phyloP scores from a whole-genome alignment of 129 eudicot species.

The Ambrosia trifida region DNA sequence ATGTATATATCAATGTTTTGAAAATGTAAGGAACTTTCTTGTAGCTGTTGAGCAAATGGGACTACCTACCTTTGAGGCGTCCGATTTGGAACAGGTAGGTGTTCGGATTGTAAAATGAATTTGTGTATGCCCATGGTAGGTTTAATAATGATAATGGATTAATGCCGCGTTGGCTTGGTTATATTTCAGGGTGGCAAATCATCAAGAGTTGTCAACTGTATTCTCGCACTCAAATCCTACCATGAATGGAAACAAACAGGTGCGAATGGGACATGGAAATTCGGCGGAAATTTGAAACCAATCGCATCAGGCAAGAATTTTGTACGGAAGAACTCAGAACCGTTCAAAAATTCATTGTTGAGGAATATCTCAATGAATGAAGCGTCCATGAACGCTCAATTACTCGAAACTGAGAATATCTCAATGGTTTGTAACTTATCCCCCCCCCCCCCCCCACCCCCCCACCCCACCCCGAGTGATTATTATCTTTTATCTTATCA shows the following conservation, averaged over 20 bases:
- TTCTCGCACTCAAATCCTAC: constrained; percentile 86
- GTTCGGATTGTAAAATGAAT: constrained; percentile 15
- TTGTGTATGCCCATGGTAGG: constrained; percentile 1
- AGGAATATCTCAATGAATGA: constrained; percentile 56
- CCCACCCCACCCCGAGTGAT: background rate
- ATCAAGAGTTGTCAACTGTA: constrained; percentile 70
- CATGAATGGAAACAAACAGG: constrained; percentile 83
- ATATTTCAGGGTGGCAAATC: constrained; percentile 78
- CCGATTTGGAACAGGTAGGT: constrained; percentile 88
- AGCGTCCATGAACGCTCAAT: constrained; percentile 35
- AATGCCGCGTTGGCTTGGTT: background rate
- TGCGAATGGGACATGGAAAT: constrained; percentile 83
- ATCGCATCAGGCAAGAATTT: constrained; percentile 59
- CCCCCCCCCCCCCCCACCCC: background rate
- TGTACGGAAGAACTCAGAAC: constrained; percentile 75
- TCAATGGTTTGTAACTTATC: constrained; percentile 49
- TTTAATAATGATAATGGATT: background rate
- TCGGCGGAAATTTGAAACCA: constrained; percentile 72
- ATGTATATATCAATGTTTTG: constrained; percentile 79
- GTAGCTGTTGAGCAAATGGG: constrained; percentile 74
- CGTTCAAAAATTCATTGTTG: constrained; percentile 60
- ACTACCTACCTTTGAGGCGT: constrained; percentile 85
- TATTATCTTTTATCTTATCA: background rate
- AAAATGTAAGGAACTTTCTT: constrained; percentile 90
- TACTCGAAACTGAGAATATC: constrained; percentile 48